phyloP scores from a whole-genome alignment of 495 filamentous ascomycete species.

The Hypoxylon subgilvum region DNA sequence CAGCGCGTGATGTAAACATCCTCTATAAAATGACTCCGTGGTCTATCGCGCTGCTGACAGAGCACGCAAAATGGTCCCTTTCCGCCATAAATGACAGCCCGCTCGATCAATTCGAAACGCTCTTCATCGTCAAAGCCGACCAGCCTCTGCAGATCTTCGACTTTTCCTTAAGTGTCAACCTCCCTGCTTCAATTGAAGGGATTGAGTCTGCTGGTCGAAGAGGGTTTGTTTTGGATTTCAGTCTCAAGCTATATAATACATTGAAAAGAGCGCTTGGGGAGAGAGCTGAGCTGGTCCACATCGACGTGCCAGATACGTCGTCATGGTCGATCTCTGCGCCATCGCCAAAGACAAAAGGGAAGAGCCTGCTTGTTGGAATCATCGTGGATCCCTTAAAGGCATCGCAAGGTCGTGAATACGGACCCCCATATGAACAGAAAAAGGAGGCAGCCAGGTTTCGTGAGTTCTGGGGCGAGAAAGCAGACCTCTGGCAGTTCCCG shows the following conservation, averaged over 20 bases:
- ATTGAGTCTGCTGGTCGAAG: slow-evolving; percentile 41
- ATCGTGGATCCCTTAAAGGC: slow-evolving; percentile 73
- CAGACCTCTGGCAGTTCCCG: slow-evolving; percentile 76
- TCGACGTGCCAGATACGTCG: slow-evolving; percentile 49
- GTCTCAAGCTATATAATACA: slow-evolving; percentile 63
- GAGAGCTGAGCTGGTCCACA: slow-evolving; percentile 69
- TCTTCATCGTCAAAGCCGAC: slow-evolving; percentile 78
- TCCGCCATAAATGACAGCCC: slow-evolving; percentile 74
- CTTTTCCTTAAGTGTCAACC: slow-evolving; percentile 52
- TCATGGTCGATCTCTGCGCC: slow-evolving; percentile 51
- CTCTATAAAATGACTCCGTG: slow-evolving; percentile 90
- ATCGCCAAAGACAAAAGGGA: slow-evolving; percentile 30
- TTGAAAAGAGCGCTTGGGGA: slow-evolving; percentile 75
- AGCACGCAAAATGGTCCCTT: slow-evolving; percentile 73
- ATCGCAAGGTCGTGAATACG: slow-evolving; percentile 78
- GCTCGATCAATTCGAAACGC: slow-evolving; percentile 78
- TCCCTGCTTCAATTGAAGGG: slow-evolving; percentile 23
- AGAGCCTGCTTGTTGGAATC: slow-evolving; percentile 66
- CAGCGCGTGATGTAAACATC: slow-evolving; percentile 73
- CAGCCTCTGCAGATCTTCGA: slow-evolving; percentile 76
- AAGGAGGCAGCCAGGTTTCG: slow-evolving; percentile 69
- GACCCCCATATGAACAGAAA: slow-evolving; percentile 81
- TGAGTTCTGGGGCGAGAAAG: slow-evolving; percentile 77
- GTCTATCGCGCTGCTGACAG: slow-evolving; percentile 73
- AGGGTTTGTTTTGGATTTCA: slow-evolving; percentile 44